Conservation (phyloP, 352 stramenopile genomes). For the Phytophthora ohioensis region DNA sequence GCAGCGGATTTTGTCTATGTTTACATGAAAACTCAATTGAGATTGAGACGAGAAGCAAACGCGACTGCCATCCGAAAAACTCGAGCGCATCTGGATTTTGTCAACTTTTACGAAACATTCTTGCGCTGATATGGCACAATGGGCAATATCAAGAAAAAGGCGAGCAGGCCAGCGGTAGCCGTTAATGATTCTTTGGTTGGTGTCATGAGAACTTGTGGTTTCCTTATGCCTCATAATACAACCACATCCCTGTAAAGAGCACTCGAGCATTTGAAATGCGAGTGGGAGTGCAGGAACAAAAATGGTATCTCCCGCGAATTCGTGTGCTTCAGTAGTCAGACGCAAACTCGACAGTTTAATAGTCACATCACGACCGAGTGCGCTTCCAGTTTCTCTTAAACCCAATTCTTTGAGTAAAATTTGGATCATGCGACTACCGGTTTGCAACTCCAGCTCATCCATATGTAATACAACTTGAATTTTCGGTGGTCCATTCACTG, state of each 20-base stretch:
- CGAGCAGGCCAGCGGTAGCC: constrained; percentile 24
- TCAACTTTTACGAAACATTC: constrained; percentile 52
- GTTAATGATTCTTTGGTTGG: neutral
- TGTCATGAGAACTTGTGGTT: neutral
- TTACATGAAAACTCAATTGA: constrained; percentile 55
- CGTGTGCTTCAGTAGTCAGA: constrained; percentile 70
- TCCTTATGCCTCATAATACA: constrained; percentile 40
- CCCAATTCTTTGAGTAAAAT: constrained; percentile 45
- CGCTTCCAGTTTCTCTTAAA: neutral
- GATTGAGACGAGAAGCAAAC: constrained; percentile 58
- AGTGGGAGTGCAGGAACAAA: constrained; percentile 73
- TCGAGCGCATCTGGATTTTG: constrained; percentile 48
- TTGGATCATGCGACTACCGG: constrained; percentile 48
- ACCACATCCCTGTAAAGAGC: constrained; percentile 62
- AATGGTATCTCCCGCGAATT: constrained; percentile 67
- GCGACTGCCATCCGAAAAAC: constrained; percentile 59
- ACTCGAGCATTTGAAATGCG: constrained; percentile 80
- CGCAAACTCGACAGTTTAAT: constrained; percentile 46
- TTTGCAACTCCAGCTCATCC: constrained; percentile 62
- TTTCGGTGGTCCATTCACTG: constrained; percentile 13
- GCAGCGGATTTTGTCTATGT: constrained; percentile 55
- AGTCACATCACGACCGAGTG: constrained; percentile 33
- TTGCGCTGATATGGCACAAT: constrained; percentile 38
- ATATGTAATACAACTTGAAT: constrained; percentile 54
- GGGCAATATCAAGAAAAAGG: constrained; percentile 53